Conservation (phyloP, 202 grass and related monocot species). For the Panicum hallii region DNA sequence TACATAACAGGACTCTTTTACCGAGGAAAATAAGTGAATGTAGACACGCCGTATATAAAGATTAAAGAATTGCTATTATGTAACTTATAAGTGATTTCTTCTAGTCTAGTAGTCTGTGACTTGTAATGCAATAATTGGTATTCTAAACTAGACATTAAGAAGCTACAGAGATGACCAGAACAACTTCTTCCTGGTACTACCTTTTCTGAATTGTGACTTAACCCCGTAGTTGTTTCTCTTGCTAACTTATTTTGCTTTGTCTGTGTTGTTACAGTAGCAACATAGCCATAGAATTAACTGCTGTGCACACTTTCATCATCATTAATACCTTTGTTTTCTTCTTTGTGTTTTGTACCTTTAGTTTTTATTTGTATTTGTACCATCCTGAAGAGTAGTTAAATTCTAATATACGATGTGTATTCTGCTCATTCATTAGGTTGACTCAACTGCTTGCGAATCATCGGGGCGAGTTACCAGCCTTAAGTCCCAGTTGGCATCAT, state of each 20-base stretch:
- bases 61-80: background rate
- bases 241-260: background rate
- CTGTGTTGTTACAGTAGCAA: background rate
- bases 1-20: background rate
- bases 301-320: background rate
- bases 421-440: constrained; percentile 56
- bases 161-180: constrained; percentile 15
- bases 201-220: background rate
- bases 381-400: background rate
- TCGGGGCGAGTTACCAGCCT: constrained; percentile 52
- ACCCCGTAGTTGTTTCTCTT: constrained; percentile 10
- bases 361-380: background rate
- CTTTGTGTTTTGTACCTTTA: constrained; percentile 11
- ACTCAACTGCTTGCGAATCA: constrained; percentile 60
- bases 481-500: constrained; percentile 57
- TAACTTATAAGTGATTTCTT: background rate
- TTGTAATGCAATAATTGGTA: background rate
- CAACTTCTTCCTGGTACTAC: background rate
- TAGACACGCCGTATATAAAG: background rate
- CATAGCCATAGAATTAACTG: constrained; percentile 2
- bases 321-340: constrained; percentile 11
- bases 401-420: constrained; percentile 8
- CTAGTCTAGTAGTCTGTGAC: background rate
- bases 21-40: background rate
- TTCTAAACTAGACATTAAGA: background rate